phyloP scores from a whole-genome alignment of 176 grass and related monocot species.

The Calamus simplicifolius region DNA sequence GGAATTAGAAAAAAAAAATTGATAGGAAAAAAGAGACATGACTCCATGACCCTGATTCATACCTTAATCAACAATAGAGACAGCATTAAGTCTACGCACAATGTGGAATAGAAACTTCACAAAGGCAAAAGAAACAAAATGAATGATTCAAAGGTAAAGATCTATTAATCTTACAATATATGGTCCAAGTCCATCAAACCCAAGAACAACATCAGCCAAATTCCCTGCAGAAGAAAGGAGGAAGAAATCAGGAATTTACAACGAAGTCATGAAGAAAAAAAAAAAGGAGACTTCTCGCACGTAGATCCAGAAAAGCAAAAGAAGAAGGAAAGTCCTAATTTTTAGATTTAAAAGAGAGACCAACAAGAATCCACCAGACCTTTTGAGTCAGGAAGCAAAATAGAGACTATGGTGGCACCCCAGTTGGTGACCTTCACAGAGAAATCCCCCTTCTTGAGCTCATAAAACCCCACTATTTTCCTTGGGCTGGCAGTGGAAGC shows the following conservation, averaged over 20 bases:
- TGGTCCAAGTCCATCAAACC: constrained; percentile 66
- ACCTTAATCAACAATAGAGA: too few relatives aligned
- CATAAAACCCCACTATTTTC: constrained; percentile 59
- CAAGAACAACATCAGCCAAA: constrained; percentile 58
- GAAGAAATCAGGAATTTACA: neutral
- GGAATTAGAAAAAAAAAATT: too few relatives aligned
- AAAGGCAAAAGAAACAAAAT: neutral
- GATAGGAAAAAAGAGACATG: too few relatives aligned
- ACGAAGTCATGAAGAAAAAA: neutral
- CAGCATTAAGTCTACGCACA: too few relatives aligned
- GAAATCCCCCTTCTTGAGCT: constrained; percentile 65
- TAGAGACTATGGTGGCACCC: constrained; percentile 68
- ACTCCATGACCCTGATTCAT: too few relatives aligned
- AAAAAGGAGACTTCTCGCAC: neutral
- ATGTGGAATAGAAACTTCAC: neutral
- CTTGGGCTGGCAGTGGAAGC: constrained; percentile 22
- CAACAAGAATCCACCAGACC: constrained; percentile 19
- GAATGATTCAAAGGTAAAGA: neutral
- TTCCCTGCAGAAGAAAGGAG: constrained; percentile 32
- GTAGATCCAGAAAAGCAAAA: neutral
- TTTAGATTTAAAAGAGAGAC: too few relatives aligned
- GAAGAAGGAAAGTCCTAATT: too few relatives aligned
- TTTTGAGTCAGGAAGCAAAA: constrained; percentile 76
- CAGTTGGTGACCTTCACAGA: constrained; percentile 68
- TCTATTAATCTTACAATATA: constrained; percentile 58